Evolutionary conservation across 129 eudicot genomes (phyloP), one percentile per base, ranked within the genome.

Genomic region (Silybum marianum): DNA sequence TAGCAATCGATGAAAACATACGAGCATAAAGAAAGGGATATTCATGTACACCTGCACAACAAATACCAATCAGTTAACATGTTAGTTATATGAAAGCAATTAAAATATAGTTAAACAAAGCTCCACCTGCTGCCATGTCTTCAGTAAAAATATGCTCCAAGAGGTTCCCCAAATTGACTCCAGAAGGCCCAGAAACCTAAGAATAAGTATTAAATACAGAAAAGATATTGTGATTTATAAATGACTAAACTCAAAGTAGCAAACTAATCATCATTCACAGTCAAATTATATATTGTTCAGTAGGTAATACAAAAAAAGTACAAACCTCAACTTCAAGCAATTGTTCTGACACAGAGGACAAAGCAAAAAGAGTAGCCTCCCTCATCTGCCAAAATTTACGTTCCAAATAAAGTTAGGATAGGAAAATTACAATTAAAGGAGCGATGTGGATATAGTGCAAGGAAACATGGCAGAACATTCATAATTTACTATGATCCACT

Each of bases 11-110:
- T 46, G 98, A 92, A 78, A 95, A 92, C 84, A 95, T 86, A 22
- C 99, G 99, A 72, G 97, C 99, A 85, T 85, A 89, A 12, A 95
- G 97, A 85, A 95, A 95, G 16, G 99, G 99, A 79, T 83, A 90
- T 36, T 92, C 98, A 81, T 89, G 88, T 39, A 91, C 89, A 21
- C 90, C 99, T 95, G 97, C 77, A 80, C 21, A 83, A 75, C 28
- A 84, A 26, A 79, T 25, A 78, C 54, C 58, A 34, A 78, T 51
- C 78, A 78, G 11, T 42, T 72, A 65, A 83, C 13, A 78, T 30
- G 73, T 40, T 28, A 62, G 65, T 2, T 21, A 72, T 40, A 19
- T 26, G 19, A 72, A 68, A 80, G 19, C 62, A 63, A 48, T 54
- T 14, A 34, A 34, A 38, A 38, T 16, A 51, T 71, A 34, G 72